Evolutionary conservation across 2,329 filamentous ascomycete species (phyloP).

Genomic region (Stemphylium lycopersici): DNA sequence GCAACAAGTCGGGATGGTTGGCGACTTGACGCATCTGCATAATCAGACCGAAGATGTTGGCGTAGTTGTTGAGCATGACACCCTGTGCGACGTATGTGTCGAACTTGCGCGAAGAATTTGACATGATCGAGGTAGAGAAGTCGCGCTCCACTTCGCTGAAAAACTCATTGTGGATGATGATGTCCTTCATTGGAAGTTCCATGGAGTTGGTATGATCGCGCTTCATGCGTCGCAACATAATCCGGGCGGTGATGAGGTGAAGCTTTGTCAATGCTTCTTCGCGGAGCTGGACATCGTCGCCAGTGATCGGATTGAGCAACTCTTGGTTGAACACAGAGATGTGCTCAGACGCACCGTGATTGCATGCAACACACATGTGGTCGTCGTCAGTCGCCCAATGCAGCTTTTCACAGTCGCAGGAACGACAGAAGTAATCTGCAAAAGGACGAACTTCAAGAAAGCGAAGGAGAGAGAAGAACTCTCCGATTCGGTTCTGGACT

Average conservation of each 20-base stretch:
- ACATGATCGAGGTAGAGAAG: conserved; percentile 95
- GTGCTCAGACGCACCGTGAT: conserved; percentile 68
- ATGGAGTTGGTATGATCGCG: conserved; percentile 91
- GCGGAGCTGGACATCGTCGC: conserved; percentile 61
- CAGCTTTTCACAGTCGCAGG: conserved; percentile 77
- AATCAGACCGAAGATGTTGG: conserved; percentile 97
- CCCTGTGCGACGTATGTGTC: conserved; percentile 94
- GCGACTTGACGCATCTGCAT: conserved; percentile 99
- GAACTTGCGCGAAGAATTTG: conserved; percentile 83
- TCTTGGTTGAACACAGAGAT: conserved; percentile 94
- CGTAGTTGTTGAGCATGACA: conserved; percentile 86
- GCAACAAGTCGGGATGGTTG: conserved; percentile 90
- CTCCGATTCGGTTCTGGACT: conserved; percentile 94
- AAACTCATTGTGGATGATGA: conserved; percentile 91
- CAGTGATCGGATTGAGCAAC: conserved; percentile 77
- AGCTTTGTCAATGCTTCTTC: conserved; percentile 78
- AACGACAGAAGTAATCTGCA: conserved; percentile 91
- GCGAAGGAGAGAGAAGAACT: conserved; percentile 92
- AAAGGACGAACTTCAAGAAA: conserved; percentile 91
- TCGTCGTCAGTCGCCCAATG: conserved; percentile 82
- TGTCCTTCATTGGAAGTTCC: conserved; percentile 94
- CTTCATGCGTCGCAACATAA: conserved; percentile 96
- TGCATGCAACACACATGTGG: conserved; percentile 73
- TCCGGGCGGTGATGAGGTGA: conserved; percentile 84
- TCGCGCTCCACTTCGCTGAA: conserved; percentile 97